These are phyloP conservation scores for Acrodontium crateriforme DNA, from an alignment of 2,329 filamentous ascomycete genomes.

Conservation along the genomic window DNA sequence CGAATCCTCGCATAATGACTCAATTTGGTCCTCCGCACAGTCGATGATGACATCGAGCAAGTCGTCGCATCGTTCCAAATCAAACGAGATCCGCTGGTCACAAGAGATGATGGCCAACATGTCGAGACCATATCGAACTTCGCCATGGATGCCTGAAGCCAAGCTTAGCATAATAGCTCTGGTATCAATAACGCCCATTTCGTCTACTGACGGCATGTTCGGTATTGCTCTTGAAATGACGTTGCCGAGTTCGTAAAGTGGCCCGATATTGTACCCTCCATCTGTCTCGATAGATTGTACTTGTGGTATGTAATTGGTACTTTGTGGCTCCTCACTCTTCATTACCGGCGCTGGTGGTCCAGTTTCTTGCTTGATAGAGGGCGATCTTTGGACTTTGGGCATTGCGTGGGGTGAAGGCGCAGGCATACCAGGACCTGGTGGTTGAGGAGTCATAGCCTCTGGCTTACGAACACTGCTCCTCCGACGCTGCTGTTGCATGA, in stretches of 20 bases:
- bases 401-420: constrained; percentile 17
- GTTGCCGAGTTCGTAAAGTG: constrained; percentile 49
- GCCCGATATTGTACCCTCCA: constrained; percentile 59
- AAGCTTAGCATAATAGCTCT: constrained; percentile 79
- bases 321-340: constrained; percentile 21
- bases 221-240: constrained; percentile 58
- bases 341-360: constrained; percentile 11
- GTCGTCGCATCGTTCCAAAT: constrained; percentile 68
- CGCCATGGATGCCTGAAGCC: constrained; percentile 76
- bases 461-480: constrained; percentile 17
- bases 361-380: constrained; percentile 18
- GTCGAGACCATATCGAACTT: constrained; percentile 82
- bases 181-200: constrained; percentile 81
- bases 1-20: constrained; percentile 70
- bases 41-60: constrained; percentile 78
- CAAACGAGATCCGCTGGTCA: constrained; percentile 48
- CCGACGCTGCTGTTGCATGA: constrained; percentile 22
- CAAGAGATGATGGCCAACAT: constrained; percentile 61
- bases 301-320: constrained; percentile 18
- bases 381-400: constrained; percentile 14
- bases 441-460: constrained; percentile 18
- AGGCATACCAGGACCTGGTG: constrained; percentile 7
- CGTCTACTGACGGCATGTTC: constrained; percentile 57
- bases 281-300: constrained; percentile 21
- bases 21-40: constrained; percentile 78